Percentiles rank a stretch among this genome's conserved stretches.
Evolutionary conservation across 192 early-diverging fungal genomes (phyloP).

Genomic region (Backusella australiensis): DNA sequence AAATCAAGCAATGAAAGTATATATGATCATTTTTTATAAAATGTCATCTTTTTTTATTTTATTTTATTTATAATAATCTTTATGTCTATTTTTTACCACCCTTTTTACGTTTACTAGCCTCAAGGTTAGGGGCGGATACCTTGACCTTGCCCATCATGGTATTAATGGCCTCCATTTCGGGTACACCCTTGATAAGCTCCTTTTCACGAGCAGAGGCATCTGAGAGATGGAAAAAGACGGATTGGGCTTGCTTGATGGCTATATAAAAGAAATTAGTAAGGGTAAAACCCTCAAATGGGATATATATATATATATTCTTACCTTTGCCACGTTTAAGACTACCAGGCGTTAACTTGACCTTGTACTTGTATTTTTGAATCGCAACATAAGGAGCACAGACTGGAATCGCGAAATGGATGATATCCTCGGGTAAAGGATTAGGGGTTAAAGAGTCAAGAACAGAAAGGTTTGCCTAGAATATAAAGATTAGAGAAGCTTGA

Average conservation of each 20-base stretch:
- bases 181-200: conserved; percentile 78
- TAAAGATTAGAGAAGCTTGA: background rate
- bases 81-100: conserved; percentile 19
- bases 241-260: conserved; percentile 43
- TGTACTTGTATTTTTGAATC: conserved; percentile 90
- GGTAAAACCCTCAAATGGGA: too few relatives aligned
- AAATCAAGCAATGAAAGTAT: background rate
- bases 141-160: conserved; percentile 89
- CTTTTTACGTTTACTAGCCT: conserved; percentile 62
- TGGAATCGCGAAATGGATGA: conserved; percentile 80
- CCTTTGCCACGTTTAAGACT: conserved; percentile 90
- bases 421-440: conserved; percentile 75
- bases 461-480: conserved; percentile 47
- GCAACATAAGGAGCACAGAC: conserved; percentile 85
- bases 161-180: conserved; percentile 78
- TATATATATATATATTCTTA: background rate
- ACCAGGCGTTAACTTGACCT: conserved; percentile 91
- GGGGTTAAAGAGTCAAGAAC: conserved; percentile 82
- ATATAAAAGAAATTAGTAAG: background rate
- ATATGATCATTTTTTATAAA: background rate
- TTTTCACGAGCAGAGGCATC: conserved; percentile 57
- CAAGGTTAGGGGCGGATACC: conserved; percentile 74
- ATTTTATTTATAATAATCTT: background rate
- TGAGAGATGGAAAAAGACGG: conserved; percentile 35
- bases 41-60: background rate